Conservation (phyloP, 1,139 yeast genomes). For the Blastobotrys elegans region DNA sequence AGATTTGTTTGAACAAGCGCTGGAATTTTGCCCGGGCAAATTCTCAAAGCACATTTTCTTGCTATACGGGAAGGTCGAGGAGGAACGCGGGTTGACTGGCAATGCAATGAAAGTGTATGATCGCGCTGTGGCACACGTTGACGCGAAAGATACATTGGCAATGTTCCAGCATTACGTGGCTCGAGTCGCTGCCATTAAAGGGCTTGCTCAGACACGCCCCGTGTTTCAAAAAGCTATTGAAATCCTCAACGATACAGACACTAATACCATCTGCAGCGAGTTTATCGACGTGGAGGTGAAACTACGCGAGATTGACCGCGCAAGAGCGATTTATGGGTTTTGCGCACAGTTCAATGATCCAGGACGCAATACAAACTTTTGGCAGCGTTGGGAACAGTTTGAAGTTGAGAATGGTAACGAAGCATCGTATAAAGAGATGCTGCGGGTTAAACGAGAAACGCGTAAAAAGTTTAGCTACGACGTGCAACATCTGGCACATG, state of each 20-base stretch:
- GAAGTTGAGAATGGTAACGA: constrained; percentile 71
- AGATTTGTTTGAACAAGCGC: constrained; percentile 67
- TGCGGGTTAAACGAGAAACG: constrained; percentile 56
- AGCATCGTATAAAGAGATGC: constrained; percentile 67
- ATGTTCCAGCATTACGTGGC: constrained; percentile 35
- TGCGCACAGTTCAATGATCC: constrained; percentile 48
- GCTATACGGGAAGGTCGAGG: constrained; percentile 61
- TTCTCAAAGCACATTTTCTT: constrained; percentile 47
- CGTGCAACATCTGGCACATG: constrained; percentile 31
- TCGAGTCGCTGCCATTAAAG: constrained; percentile 33
- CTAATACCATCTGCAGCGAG: constrained; percentile 33
- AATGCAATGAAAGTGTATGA: constrained; percentile 43
- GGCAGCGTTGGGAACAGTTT: constrained; percentile 69
- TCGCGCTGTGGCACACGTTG: constrained; percentile 39
- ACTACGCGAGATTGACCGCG: constrained; percentile 50
- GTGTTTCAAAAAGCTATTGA: constrained; percentile 44
- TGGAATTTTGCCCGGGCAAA: constrained; percentile 46
- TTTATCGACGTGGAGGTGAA: constrained; percentile 49
- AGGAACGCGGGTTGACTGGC: constrained; percentile 42
- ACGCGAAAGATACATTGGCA: constrained; percentile 33
- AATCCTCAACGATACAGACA: constrained; percentile 35
- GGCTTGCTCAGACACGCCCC: constrained; percentile 37
- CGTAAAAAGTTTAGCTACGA: constrained; percentile 39
- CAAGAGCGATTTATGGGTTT: constrained; percentile 51
- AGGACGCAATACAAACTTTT: constrained; percentile 32